These are phyloP conservation scores for Fomitopsis palustris DNA, from an alignment of 1,284 basidiomycete genomes.

Conservation along the genomic window DNA sequence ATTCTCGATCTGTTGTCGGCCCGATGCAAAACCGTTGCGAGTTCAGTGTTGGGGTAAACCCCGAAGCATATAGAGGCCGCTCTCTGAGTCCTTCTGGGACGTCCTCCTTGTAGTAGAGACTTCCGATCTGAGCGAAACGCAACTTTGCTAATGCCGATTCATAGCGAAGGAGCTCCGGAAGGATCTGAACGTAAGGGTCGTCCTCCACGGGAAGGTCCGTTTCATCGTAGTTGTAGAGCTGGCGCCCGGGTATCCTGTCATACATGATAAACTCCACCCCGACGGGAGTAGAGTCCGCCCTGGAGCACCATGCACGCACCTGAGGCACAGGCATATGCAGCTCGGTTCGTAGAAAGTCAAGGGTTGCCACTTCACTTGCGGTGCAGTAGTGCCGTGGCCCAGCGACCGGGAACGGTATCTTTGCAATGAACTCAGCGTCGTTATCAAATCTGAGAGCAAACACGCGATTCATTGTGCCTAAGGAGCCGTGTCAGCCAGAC, in stretches of 20 bases:
- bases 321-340: slow-evolving; percentile 31
- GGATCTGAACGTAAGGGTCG: slow-evolving; percentile 6
- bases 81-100: slow-evolving; percentile 20
- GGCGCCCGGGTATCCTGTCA: slow-evolving; percentile 30
- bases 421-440: slow-evolving; percentile 26
- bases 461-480: not conserved
- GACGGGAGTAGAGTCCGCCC: slow-evolving; percentile 20
- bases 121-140: slow-evolving; percentile 31
- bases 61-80: not conserved
- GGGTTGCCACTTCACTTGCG: slow-evolving; percentile 40
- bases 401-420: slow-evolving; percentile 28
- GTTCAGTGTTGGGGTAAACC: slow-evolving; percentile 7
- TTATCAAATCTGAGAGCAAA: slow-evolving; percentile 24
- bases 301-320: slow-evolving; percentile 32
- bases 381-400: slow-evolving; percentile 29
- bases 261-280: slow-evolving; percentile 38
- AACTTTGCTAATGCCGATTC: not conserved
- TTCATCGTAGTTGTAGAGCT: slow-evolving; percentile 10
- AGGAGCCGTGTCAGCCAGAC: not conserved
- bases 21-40: slow-evolving; percentile 25
- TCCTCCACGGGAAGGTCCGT: slow-evolving; percentile 17
- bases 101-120: slow-evolving; percentile 35
- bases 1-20: slow-evolving; percentile 21
- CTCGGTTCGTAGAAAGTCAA: slow-evolving; percentile 29
- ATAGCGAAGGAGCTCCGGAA: not conserved